A percentile compares a stretch with the other conserved stretches of the same genome.
Conservation (phyloP, 768 basidiomycete genomes). For the Infundibulicybe gibba region DNA sequence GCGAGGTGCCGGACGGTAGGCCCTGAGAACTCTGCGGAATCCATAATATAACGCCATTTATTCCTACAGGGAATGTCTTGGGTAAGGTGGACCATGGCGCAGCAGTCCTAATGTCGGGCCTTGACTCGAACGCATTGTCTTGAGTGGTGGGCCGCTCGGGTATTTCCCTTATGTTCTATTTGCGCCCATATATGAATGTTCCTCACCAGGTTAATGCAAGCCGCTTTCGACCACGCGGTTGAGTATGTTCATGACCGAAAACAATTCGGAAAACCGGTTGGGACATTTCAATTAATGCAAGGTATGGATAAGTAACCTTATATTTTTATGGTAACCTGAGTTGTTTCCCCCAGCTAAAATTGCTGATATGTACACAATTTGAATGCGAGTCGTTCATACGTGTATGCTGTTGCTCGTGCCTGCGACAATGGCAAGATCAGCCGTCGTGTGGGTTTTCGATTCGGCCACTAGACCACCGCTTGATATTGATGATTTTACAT, state of each 20-base stretch:
- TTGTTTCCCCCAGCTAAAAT: slow-evolving; percentile 54
- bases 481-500: slow-evolving; percentile 1
- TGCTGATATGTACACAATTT: slow-evolving; percentile 93
- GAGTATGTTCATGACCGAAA: slow-evolving; percentile 92
- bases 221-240: slow-evolving; percentile 84
- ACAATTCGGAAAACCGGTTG: slow-evolving; percentile 86
- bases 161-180: slow-evolving; percentile 24
- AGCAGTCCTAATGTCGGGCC: slow-evolving; percentile 88
- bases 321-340: slow-evolving; percentile 7
- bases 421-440: slow-evolving; percentile 81
- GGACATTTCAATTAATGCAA: slow-evolving; percentile 95
- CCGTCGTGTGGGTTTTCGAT: slow-evolving; percentile 53
- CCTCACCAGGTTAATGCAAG: slow-evolving; percentile 75
- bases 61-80: slow-evolving; percentile 60
- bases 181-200: slow-evolving; percentile 4
- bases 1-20: slow-evolving; percentile 83
- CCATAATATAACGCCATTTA: neutral
- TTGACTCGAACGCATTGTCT: slow-evolving; percentile 90
- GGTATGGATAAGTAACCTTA: slow-evolving; percentile 39
- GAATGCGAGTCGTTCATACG: slow-evolving; percentile 84
- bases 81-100: slow-evolving; percentile 79
- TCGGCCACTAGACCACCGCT: neutral
- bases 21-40: neutral
- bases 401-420: slow-evolving; percentile 89
- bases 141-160: slow-evolving; percentile 92